Evolutionary conservation across 2,329 filamentous ascomycete genomes (phyloP).

Genomic region (Alternaria brassicae): DNA sequence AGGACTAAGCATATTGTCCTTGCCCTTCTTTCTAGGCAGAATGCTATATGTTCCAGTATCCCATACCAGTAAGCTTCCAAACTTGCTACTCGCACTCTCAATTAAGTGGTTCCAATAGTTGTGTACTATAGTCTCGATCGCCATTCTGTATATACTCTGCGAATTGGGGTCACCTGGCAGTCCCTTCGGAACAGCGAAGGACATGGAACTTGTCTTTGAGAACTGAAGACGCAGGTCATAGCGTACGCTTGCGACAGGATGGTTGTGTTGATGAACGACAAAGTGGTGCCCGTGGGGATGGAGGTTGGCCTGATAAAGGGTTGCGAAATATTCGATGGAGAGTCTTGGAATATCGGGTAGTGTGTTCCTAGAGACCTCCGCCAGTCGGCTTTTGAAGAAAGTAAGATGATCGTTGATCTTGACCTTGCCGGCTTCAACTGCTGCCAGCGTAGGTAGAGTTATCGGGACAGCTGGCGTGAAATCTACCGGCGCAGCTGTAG

Average conservation of each 20-base stretch:
- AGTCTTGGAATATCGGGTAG: slow-evolving; percentile 45
- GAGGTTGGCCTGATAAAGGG: slow-evolving; percentile 58
- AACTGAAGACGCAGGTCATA: slow-evolving; percentile 76
- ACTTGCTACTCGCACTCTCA: slow-evolving; percentile 53
- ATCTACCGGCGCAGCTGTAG: not conserved
- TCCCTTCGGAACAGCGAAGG: slow-evolving; percentile 59
- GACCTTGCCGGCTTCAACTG: slow-evolving; percentile 61
- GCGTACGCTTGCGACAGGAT: slow-evolving; percentile 71
- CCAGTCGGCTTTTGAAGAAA: slow-evolving; percentile 56
- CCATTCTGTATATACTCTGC: slow-evolving; percentile 50
- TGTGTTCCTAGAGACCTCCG: slow-evolving; percentile 22
- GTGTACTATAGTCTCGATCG: slow-evolving; percentile 56
- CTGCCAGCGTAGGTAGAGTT: slow-evolving; percentile 44
- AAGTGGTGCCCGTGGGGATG: slow-evolving; percentile 60
- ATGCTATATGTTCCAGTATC: slow-evolving; percentile 55
- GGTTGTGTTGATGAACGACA: slow-evolving; percentile 76
- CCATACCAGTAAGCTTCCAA: slow-evolving; percentile 56
- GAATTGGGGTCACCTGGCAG: slow-evolving; percentile 54
- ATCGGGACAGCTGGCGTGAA: not conserved
- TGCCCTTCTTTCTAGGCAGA: slow-evolving; percentile 30
- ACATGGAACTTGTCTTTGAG: slow-evolving; percentile 69
- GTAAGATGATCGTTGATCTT: slow-evolving; percentile 57
- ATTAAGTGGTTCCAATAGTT: slow-evolving; percentile 56
- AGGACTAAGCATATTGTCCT: slow-evolving; percentile 18
- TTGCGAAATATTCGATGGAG: slow-evolving; percentile 52